These are phyloP conservation scores for Talaromyces verruculosus DNA, from an alignment of 2,329 filamentous ascomycete species.

Conservation along the genomic window DNA sequence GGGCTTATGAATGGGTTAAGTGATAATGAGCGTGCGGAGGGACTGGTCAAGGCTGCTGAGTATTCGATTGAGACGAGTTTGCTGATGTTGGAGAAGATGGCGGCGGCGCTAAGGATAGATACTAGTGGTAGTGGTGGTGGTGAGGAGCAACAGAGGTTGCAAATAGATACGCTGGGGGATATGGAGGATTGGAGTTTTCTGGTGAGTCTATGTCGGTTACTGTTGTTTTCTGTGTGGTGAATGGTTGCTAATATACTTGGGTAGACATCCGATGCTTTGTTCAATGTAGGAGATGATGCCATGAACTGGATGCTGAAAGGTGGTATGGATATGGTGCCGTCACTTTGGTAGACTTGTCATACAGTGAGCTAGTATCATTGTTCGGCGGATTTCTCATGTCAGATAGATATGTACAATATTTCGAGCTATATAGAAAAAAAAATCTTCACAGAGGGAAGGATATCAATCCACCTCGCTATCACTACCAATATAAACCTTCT, in stretches of 20 bases:
- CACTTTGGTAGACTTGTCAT: slow-evolving; percentile 3
- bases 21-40: slow-evolving; percentile 35
- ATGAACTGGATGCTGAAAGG: slow-evolving; percentile 23
- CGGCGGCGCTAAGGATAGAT: slow-evolving; percentile 20
- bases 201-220: neutral
- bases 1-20: slow-evolving; percentile 40
- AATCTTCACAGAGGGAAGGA: neutral
- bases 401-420: neutral
- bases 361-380: neutral
- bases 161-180: neutral
- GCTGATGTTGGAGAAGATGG: slow-evolving; percentile 29
- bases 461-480: slow-evolving; percentile 35
- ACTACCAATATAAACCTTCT: slow-evolving; percentile 40
- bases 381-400: neutral
- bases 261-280: slow-evolving; percentile 27
- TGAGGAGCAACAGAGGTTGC: neutral
- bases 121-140: neutral
- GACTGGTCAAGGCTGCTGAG: slow-evolving; percentile 43
- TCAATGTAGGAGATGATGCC: slow-evolving; percentile 25
- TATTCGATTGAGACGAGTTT: slow-evolving; percentile 31
- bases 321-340: slow-evolving; percentile 2
- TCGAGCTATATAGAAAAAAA: neutral
- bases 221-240: neutral
- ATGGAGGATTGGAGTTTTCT: slow-evolving; percentile 16
- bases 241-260: neutral